Evolutionary conservation across 352 stramenopile genomes (phyloP), one percentile per base, ranked within the genome.

Genomic region (Phytophthora boehmeriae): DNA sequence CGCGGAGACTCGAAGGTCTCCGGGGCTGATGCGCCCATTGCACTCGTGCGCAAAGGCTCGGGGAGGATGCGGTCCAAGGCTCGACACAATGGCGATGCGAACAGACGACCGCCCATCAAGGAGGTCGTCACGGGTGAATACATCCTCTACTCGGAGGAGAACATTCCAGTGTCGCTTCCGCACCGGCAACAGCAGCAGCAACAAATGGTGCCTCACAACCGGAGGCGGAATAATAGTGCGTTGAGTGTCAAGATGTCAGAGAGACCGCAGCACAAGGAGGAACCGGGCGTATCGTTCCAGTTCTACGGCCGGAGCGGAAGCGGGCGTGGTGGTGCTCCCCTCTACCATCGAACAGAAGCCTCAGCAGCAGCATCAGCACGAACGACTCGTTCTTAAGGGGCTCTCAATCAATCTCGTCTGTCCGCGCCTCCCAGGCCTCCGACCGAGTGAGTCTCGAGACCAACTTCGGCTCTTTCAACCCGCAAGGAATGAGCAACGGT

Each of bases 391-490:
- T 90, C 42, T 51, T 85, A 14, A 65, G 88, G 42, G 59, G 83
- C 8, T 73, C 79, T 10, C 78, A 57, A 50, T 71, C 59, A n/a
- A 69, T 72, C 34, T 87, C 74, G 60, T 78, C 79, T 20, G 51
- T 77, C 28, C 71, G 78, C 9, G 43, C 58, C 19, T 90, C 80
- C 13, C 57, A 71, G 10, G 57, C 59, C 45, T 88, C 83, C 30
- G 80, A 90, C 52, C 79, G 83, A 57, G 73, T 89, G 69, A 92
- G 83, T 52, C 63, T 92, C 27, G 83, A 92, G 61, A 87, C 82
- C 46, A 90, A 92, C 63, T 86, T 82, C 34, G 79, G 80, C 13
- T 90, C 80, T 53, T 69, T 82, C 55, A 90, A 92, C 66, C 78
- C 74, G 25, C 68, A 73, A 47, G 25, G 25, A 8, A 30, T 30